phyloP scores from a whole-genome alignment of 164 flowering plant genomes.

The Brasenia schreberi region DNA sequence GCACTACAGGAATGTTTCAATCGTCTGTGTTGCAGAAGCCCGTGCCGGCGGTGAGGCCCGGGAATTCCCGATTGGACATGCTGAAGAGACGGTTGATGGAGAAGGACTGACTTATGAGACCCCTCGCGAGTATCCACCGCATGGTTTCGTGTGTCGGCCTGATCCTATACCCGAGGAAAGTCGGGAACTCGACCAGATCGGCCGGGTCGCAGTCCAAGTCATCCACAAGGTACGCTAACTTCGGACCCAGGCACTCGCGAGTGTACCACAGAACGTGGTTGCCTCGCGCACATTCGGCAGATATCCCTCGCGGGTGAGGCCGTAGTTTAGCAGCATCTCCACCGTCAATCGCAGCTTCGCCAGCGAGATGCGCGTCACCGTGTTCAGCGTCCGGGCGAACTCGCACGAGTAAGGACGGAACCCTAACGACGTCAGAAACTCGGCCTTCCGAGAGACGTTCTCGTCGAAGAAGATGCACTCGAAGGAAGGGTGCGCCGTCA shows the following conservation, averaged over 20 bases:
- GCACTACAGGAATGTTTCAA: not conserved
- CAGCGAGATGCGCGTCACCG: not conserved
- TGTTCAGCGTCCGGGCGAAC: not conserved
- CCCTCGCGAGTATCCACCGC: not conserved
- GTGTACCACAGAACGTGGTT: not conserved
- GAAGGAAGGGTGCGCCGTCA: constrained; percentile 2
- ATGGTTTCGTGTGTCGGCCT: not conserved
- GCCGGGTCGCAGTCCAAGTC: not conserved
- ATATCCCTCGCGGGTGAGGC: not conserved
- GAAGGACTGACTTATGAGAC: not conserved
- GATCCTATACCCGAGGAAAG: constrained; percentile 1
- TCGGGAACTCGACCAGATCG: not conserved
- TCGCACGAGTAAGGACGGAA: not conserved
- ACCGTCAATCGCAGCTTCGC: not conserved
- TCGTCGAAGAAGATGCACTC: not conserved
- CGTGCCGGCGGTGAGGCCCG: not conserved
- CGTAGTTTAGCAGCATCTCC: not conserved
- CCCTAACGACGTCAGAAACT: not conserved
- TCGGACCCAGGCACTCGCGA: not conserved
- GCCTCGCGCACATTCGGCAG: not conserved
- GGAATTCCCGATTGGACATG: not conserved
- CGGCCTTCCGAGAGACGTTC: not conserved
- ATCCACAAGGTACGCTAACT: not conserved
- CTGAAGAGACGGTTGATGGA: not conserved
- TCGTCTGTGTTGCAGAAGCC: not conserved